These are phyloP conservation scores for Cercophora newfieldiana DNA, from an alignment of 495 filamentous ascomycete genomes.

Conservation along the genomic window DNA sequence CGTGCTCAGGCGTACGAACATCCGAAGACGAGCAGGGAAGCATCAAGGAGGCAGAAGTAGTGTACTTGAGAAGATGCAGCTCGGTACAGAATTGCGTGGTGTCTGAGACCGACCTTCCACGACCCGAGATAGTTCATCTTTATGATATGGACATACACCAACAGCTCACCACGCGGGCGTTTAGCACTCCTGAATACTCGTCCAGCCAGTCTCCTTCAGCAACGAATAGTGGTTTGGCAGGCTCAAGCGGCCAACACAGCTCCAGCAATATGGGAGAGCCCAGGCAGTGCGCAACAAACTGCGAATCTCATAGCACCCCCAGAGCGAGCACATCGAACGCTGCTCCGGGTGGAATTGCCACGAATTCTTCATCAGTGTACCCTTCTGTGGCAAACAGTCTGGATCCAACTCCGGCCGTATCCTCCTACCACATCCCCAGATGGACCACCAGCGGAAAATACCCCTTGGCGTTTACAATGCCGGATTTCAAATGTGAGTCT, in stretches of 20 bases:
- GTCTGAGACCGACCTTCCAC: constrained; percentile 23
- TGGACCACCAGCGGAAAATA: not conserved
- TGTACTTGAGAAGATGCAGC: constrained; percentile 27
- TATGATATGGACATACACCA: constrained; percentile 33
- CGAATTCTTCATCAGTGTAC: constrained; percentile 28
- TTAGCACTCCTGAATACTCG: constrained; percentile 23
- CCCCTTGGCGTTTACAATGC: not conserved
- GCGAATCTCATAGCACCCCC: not conserved
- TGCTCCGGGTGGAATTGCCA: not conserved
- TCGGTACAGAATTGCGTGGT: constrained; percentile 21
- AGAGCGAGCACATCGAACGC: not conserved
- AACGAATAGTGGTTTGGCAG: not conserved
- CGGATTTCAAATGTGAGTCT: constrained; percentile 22
- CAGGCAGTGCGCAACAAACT: not conserved
- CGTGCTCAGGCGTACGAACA: constrained; percentile 5
- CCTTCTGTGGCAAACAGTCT: constrained; percentile 24
- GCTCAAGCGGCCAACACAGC: constrained; percentile 5
- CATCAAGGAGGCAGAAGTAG: constrained; percentile 32
- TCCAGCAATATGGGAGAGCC: not conserved
- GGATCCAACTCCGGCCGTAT: constrained; percentile 17
- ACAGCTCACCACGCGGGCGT: constrained; percentile 25
- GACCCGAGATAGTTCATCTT: constrained; percentile 29
- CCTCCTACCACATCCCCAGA: constrained; percentile 14
- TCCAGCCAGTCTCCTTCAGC: constrained; percentile 16
- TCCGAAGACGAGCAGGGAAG: constrained; percentile 21